phyloP scores from a whole-genome alignment of 176 grass and related monocot genomes.

The Themeda triandra region DNA sequence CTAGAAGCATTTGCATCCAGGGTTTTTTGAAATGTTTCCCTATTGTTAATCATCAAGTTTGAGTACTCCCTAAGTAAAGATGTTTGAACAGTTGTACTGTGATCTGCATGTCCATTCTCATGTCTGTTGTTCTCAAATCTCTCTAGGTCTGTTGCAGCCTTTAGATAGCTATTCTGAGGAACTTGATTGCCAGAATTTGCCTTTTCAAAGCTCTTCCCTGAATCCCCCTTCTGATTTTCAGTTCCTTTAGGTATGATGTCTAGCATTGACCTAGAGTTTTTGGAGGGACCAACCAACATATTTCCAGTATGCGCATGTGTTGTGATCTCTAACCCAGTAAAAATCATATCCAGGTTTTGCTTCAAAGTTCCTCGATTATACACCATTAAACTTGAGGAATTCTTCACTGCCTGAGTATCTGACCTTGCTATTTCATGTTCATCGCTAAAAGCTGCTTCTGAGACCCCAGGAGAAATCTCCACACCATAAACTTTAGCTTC shows the following conservation, averaged over 20 bases:
- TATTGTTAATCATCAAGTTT: neutral
- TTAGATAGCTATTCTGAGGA: neutral
- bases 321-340: conserved; percentile 27
- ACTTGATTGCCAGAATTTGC: conserved; percentile 21
- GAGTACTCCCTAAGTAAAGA: conserved; percentile 4
- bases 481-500: conserved; percentile 11
- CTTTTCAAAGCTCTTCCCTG: conserved; percentile 17
- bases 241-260: conserved; percentile 2
- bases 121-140: neutral
- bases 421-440: conserved; percentile 29
- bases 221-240: conserved; percentile 31
- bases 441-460: conserved; percentile 43
- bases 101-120: conserved; percentile 28
- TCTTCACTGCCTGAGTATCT: neutral
- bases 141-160: conserved; percentile 39
- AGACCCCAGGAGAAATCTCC: conserved; percentile 35
- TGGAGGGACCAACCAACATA: conserved; percentile 29
- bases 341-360: neutral
- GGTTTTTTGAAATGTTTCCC: neutral
- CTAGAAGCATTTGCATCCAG: neutral
- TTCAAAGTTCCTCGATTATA: conserved; percentile 17
- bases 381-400: conserved; percentile 27
- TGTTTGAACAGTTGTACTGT: neutral
- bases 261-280: conserved; percentile 19
- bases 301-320: conserved; percentile 22